Percentiles rank a stretch among this genome's conserved stretches.
Evolutionary conservation across 306 rosid genomes (phyloP).

Genomic region (Casuarina glauca): DNA sequence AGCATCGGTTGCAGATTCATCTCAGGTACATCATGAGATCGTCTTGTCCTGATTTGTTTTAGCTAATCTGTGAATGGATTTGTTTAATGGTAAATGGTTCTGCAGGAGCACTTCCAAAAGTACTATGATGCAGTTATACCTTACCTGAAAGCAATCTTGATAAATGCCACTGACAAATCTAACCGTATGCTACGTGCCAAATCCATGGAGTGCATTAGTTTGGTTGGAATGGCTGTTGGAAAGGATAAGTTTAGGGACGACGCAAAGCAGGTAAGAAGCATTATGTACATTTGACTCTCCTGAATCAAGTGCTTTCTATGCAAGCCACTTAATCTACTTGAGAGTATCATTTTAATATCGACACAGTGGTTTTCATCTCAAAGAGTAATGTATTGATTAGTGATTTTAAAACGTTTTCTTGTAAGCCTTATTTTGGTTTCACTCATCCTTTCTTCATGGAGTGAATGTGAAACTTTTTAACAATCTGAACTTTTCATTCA

Average conservation of each 20-base stretch:
- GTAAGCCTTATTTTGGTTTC: background rate
- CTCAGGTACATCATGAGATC: conserved; percentile 66
- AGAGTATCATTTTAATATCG: background rate
- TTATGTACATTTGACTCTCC: background rate
- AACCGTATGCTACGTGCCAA: conserved; percentile 99
- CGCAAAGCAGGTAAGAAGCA: conserved; percentile 80
- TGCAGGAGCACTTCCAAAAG: conserved; percentile 90
- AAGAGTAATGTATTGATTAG: background rate
- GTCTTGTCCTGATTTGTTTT: conserved; percentile 9
- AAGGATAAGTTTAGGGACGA: conserved; percentile 97
- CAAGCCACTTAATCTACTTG: background rate
- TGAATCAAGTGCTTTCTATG: background rate
- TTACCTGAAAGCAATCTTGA: conserved; percentile 87
- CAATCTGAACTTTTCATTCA: background rate
- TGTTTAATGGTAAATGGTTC: conserved; percentile 20
- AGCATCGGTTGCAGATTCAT: conserved; percentile 99
- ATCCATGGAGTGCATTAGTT: conserved; percentile 99
- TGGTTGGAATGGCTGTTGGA: conserved; percentile 99
- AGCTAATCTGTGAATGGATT: conserved; percentile 22
- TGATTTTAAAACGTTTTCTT: background rate
- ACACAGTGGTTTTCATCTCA: conserved; percentile 15
- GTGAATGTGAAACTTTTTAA: background rate
- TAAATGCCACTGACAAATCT: conserved; percentile 94
- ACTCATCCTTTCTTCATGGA: background rate
- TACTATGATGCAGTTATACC: conserved; percentile 98